These are phyloP conservation scores for Phytophthora meadii DNA, from an alignment of 352 stramenopile genomes.

Conservation along the genomic window DNA sequence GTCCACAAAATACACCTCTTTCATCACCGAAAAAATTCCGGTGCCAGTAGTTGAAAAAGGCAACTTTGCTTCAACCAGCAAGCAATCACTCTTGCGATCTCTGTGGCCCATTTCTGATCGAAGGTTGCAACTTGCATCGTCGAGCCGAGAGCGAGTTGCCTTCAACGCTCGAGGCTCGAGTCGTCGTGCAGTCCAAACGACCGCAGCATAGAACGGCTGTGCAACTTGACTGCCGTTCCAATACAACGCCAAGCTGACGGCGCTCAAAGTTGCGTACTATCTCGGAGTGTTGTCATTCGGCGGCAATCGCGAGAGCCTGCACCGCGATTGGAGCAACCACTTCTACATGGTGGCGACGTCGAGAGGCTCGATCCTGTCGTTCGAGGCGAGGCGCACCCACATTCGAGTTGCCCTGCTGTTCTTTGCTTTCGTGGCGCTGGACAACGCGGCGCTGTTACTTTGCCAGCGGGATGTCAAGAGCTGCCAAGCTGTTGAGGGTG, in stretches of 20 bases:
- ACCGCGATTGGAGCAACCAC: conserved; percentile 14
- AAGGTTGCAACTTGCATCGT: conserved; percentile 13
- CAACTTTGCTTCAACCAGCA: conserved; percentile 9
- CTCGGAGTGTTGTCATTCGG: conserved; percentile 19
- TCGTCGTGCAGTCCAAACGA: not conserved
- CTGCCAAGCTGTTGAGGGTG: not conserved
- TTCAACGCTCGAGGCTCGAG: not conserved
- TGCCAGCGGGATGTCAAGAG: conserved; percentile 1
- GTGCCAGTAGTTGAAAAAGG: conserved; percentile 17
- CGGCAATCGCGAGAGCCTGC: conserved; percentile 3
- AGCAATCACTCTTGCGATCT: conserved; percentile 9
- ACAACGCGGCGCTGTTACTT: not conserved
- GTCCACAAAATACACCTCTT: conserved; percentile 4
- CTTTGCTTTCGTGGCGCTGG: conserved; percentile 11
- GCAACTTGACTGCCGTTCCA: conserved; percentile 7
- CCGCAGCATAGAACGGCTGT: conserved; percentile 4
- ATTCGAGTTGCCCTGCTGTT: conserved; percentile 24
- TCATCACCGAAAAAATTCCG: conserved; percentile 1
- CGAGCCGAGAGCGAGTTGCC: not conserved
- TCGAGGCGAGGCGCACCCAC: conserved; percentile 6
- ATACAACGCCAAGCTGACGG: conserved; percentile 7
- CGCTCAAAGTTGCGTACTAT: conserved; percentile 3
- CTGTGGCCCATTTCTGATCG: conserved; percentile 23
- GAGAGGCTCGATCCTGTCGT: not conserved
- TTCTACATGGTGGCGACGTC: conserved; percentile 18